Conservation (phyloP, 805 yeast genomes). For the Yarrowia osloensis region DNA sequence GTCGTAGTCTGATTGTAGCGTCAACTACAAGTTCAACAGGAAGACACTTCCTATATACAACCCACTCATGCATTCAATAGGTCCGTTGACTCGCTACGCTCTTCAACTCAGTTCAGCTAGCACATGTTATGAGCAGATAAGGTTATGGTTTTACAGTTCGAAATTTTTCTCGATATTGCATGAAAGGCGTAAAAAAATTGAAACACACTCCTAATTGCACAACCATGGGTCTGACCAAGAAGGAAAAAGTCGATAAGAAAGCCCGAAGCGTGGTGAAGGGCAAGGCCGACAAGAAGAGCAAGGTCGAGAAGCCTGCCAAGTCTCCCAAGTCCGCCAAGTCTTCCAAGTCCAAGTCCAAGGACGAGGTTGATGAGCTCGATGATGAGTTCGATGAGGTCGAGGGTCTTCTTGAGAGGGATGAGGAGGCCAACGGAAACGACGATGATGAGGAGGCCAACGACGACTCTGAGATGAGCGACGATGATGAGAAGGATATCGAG, state of each 20-base stretch:
- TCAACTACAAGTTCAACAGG: too few species aligned
- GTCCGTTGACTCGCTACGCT: too few species aligned
- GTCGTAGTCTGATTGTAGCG: too few species aligned
- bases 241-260: constrained; percentile 29
- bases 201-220: constrained; percentile 18
- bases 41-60: too few species aligned
- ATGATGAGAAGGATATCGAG: constrained; percentile 37
- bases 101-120: too few species aligned
- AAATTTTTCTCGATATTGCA: constrained; percentile 28
- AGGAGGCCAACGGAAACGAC: constrained; percentile 41
- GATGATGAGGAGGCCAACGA: constrained; percentile 38
- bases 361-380: constrained; percentile 36
- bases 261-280: constrained; percentile 26
- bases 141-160: constrained; percentile 19
- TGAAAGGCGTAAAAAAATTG: constrained; percentile 20
- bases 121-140: constrained; percentile 2
- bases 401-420: constrained; percentile 36
- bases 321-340: constrained; percentile 18
- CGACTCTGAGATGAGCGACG: constrained; percentile 35
- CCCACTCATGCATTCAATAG: too few species aligned
- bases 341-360: constrained; percentile 32
- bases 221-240: constrained; percentile 28
- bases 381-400: constrained; percentile 36
- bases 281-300: constrained; percentile 23
- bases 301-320: constrained; percentile 10